Percentiles rank a stretch among this genome's conserved stretches.
These are phyloP conservation scores for Schizosaccharomyces cryophilus DNA, from an alignment of 805 yeast species.

Conservation along the genomic window DNA sequence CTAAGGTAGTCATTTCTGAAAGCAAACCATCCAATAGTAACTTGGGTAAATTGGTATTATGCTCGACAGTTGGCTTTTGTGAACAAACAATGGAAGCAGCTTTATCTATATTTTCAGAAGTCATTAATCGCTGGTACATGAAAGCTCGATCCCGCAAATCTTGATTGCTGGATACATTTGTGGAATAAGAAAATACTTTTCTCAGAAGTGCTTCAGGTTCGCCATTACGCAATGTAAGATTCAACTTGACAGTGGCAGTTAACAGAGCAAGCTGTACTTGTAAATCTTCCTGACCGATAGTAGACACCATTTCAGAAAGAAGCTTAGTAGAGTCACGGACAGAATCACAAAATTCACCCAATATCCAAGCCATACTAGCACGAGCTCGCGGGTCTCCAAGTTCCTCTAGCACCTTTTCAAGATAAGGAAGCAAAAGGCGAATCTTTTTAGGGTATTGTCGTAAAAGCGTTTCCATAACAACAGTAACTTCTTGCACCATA, in stretches of 20 bases:
- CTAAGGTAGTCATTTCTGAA: conserved; percentile 55
- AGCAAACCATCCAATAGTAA: conserved; percentile 56
- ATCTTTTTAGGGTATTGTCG: conserved; percentile 47
- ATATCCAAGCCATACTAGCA: conserved; percentile 58
- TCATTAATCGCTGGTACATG: conserved; percentile 62
- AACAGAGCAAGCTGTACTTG: conserved; percentile 53
- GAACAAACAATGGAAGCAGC: conserved; percentile 32
- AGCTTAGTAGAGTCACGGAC: conserved; percentile 21
- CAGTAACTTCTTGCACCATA: conserved; percentile 54
- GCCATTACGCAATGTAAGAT: conserved; percentile 30
- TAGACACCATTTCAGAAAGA: conserved; percentile 20
- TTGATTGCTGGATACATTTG: conserved; percentile 56
- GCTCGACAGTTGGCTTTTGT: conserved; percentile 34
- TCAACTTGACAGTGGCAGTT: conserved; percentile 49
- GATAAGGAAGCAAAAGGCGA: conserved; percentile 19
- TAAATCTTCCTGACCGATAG: conserved; percentile 36
- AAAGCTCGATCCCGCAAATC: conserved; percentile 69
- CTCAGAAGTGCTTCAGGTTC: conserved; percentile 21
- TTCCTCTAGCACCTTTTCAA: conserved; percentile 23
- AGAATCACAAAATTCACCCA: conserved; percentile 40
- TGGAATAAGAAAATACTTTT: conserved; percentile 35
- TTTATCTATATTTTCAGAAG: conserved; percentile 20
- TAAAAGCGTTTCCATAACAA: conserved; percentile 52
- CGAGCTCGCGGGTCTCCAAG: conserved; percentile 61
- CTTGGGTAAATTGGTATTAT: conserved; percentile 46